Evolutionary conservation across 2,329 filamentous ascomycete species (phyloP), one percentile per base, ranked within the genome.

Genomic region (Cytospora piceicola): DNA sequence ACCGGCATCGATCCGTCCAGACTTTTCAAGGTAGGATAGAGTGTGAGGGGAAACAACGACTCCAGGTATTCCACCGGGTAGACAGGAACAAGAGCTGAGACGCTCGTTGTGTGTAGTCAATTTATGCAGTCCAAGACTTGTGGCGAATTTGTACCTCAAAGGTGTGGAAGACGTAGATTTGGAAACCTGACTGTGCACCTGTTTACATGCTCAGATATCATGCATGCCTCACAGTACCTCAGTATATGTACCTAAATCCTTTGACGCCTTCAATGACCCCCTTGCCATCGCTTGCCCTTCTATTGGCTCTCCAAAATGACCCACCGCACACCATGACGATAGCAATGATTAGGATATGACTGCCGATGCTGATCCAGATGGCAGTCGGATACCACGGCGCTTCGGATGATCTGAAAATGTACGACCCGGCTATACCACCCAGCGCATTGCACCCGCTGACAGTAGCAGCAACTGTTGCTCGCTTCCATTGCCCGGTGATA

Each of bases 401-500:
- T 49, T 68, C 67, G 2, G 52, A 46, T 1, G 60, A 6, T 27
- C 42, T 53, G 39, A 68, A 68, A n/a, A 68, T 68, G 20, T 68
- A 68, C 29, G 67, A 68, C 11, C 67, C 67, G 1, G 67, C 67
- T 27, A 68, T 64, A 3, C 67, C 67, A 1, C 67, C 67, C n/a
- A 68, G 58, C 51, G 67, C 67, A 52, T 68, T 68, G 57, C 67
- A 68, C n/a, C 64, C 67, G 49, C 64, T 66, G 24, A 67, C 67
- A 11, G 67, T 54, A 3, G 67, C 67, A 15, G 64, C 67, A 30
- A 68, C 67, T 1, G 67, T 68, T 17, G 57, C 67, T 3, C 67
- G 67, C 54, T 68, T 68, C 67, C 67, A 68, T 53, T 68, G 67
- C 1, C 67, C 67, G 11, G 67, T 67, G n/a, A 89, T 81, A 68